Percentiles rank a stretch among this genome's conserved stretches.
These are phyloP conservation scores for Ogataea siamensis DNA, from an alignment of 805 yeast species.

Conservation along the genomic window DNA sequence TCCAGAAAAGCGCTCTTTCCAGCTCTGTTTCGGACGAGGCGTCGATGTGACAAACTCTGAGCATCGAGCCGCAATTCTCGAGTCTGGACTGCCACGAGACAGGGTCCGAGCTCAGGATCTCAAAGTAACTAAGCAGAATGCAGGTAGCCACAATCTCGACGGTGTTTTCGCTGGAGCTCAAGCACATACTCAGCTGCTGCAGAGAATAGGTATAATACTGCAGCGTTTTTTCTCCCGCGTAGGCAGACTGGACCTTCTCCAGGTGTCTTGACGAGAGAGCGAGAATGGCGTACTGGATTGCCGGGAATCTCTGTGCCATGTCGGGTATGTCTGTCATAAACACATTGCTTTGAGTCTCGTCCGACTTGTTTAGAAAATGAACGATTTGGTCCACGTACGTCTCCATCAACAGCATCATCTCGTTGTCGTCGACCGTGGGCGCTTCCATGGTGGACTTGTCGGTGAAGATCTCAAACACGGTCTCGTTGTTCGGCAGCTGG, in stretches of 20 bases:
- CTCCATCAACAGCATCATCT: conserved; percentile 32
- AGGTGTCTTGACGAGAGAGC: conserved; percentile 32
- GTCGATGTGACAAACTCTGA: conserved; percentile 38
- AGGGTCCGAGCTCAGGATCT: conserved; percentile 40
- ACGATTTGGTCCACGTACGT: conserved; percentile 40
- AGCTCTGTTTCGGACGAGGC: conserved; percentile 36
- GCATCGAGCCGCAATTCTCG: conserved; percentile 39
- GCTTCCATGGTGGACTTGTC: conserved; percentile 25
- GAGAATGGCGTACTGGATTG: conserved; percentile 28
- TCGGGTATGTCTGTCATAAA: conserved; percentile 36
- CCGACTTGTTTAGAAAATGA: conserved; percentile 22
- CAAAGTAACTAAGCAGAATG: conserved; percentile 42
- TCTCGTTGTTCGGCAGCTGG: conserved; percentile 26
- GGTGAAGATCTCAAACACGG: conserved; percentile 28
- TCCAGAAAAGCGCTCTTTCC: conserved; percentile 43
- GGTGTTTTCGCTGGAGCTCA: conserved; percentile 34
- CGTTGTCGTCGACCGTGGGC: conserved; percentile 32
- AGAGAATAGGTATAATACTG: conserved; percentile 31
- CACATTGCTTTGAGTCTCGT: conserved; percentile 30
- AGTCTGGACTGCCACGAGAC: conserved; percentile 40
- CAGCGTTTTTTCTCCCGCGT: conserved; percentile 30
- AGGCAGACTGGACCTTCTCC: conserved; percentile 20
- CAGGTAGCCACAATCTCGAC: conserved; percentile 35
- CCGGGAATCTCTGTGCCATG: conserved; percentile 38
- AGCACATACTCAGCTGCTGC: conserved; percentile 35